phyloP scores from a whole-genome alignment of 352 stramenopile species.

The Detonula confervacea region DNA sequence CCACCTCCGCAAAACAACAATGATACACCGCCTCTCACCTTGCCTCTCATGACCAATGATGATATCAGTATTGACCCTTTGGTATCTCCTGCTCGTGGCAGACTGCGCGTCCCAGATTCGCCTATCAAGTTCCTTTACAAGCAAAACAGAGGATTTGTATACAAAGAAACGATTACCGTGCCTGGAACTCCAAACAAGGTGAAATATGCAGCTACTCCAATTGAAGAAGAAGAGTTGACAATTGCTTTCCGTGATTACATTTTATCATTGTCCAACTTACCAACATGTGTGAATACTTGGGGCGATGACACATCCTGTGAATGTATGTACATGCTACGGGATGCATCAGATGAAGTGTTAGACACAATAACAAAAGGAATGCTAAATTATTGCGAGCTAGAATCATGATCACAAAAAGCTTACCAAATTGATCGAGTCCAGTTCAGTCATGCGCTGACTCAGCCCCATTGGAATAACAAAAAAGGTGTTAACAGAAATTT shows the following conservation, averaged over 20 bases:
- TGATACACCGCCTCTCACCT: no score
- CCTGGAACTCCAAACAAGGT: no score
- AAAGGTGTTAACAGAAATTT: not conserved
- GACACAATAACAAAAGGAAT: not conserved
- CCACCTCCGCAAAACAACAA: no score
- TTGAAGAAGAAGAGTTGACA: not conserved
- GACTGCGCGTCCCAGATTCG: not conserved
- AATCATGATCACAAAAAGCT: not conserved
- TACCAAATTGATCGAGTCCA: not conserved
- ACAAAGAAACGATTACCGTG: not conserved
- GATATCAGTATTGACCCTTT: no score
- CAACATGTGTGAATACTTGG: not conserved
- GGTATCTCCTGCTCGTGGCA: not conserved
- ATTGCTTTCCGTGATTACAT: not conserved
- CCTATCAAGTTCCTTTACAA: not conserved
- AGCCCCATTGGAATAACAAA: not conserved
- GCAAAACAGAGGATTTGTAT: not conserved
- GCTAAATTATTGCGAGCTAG: not conserved
- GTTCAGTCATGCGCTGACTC: not conserved
- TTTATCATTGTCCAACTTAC: not conserved
- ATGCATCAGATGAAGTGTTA: not conserved
- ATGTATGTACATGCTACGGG: not conserved
- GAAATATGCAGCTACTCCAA: not conserved
- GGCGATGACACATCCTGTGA: not conserved
- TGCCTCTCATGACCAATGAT: no score